Evolutionary conservation across 768 basidiomycete genomes (phyloP), one percentile per base, ranked within the genome.

Genomic region (Tephrocybe sp.): DNA sequence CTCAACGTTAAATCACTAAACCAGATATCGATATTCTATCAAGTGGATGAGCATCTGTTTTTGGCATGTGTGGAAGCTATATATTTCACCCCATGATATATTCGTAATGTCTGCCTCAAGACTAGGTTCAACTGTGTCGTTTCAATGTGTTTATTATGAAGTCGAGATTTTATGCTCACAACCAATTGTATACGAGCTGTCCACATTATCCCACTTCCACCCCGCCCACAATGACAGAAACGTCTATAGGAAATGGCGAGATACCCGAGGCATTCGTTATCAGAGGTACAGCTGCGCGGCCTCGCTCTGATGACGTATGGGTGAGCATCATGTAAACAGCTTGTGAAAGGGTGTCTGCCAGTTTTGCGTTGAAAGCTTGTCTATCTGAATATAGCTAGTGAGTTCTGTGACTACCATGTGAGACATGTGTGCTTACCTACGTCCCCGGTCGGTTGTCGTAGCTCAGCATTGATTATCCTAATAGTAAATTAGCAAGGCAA

Each of bases 381-480:
- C 73, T 70, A 49, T 77, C 76, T 76, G 49, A 28, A 15, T 47
- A 25, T 1, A 18, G 46, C 15, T 28, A 32, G 4, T 33, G 20
- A 45, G 7, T 34, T 21, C 25, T 25, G 23, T 20, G 32, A 40
- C 3, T 3, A 6, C 14, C 1, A 10, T 4, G n/a, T 9, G 9
- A 3, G 20, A 33, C n/a, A 33, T 25, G 20, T 26, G 10, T 24
- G 61, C 34, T 17, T 53, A 84, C 87, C 85, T 75, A 70, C 71
- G 46, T 88, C 87, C 33, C 66, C 73, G 54, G 80, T 83, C 0
- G 85, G 85, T 58, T 90, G 90, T 45, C 82, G 80, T 12, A 92
- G 71, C 69, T 92, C 89, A 8, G 84, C 88, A 48, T 89, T 91
- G 55, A 93, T 82, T 12, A 85, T 71, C 90, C 90, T 92, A 20